Evolutionary conservation across 768 basidiomycete species (phyloP).

Genomic region (Porpolomopsis calyptriformis): DNA sequence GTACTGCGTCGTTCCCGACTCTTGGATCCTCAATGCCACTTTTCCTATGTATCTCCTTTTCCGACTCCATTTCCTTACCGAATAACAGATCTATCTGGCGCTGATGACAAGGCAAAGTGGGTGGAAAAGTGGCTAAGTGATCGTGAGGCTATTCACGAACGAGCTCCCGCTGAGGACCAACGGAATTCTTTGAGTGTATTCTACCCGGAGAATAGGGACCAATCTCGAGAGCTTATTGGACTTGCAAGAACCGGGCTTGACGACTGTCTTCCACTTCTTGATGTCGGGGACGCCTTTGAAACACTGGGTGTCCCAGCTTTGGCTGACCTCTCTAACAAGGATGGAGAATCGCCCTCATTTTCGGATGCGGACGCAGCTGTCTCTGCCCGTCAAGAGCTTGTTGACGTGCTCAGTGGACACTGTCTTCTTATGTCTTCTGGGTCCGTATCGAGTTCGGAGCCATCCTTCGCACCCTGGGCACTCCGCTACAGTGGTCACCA

Average conservation of each 20-base stretch:
- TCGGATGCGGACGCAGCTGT: constrained; percentile 26
- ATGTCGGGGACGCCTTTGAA: constrained; percentile 75
- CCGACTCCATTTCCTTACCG: constrained; percentile 77
- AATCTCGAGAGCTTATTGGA: constrained; percentile 53
- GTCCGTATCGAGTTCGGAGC: constrained; percentile 5
- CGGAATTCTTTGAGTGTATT: constrained; percentile 38
- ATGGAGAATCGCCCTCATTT: constrained; percentile 24
- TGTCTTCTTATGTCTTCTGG: constrained; percentile 49
- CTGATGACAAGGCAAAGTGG: constrained; percentile 45
- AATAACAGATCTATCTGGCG: constrained; percentile 42
- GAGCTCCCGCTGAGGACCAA: constrained; percentile 3
- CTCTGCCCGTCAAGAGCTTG: constrained; percentile 53
- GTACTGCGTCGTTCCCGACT: constrained; percentile 61
- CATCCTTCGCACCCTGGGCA: constrained; percentile 68
- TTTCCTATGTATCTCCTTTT: constrained; percentile 73
- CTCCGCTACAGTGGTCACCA: constrained; percentile 88
- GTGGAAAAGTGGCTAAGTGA: constrained; percentile 70
- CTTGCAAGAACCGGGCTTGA: constrained; percentile 55
- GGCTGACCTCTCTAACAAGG: constrained; percentile 26
- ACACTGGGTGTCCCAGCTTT: constrained; percentile 54
- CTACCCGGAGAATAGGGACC: constrained; percentile 38
- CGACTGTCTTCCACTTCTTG: constrained; percentile 76
- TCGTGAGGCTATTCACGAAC: constrained; percentile 44
- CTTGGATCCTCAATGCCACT: constrained; percentile 50
- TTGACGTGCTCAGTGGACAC: constrained; percentile 76